These are phyloP conservation scores for Phaeosphaeria sp. DNA, from an alignment of 2,329 filamentous ascomycete species.

Conservation along the genomic window DNA sequence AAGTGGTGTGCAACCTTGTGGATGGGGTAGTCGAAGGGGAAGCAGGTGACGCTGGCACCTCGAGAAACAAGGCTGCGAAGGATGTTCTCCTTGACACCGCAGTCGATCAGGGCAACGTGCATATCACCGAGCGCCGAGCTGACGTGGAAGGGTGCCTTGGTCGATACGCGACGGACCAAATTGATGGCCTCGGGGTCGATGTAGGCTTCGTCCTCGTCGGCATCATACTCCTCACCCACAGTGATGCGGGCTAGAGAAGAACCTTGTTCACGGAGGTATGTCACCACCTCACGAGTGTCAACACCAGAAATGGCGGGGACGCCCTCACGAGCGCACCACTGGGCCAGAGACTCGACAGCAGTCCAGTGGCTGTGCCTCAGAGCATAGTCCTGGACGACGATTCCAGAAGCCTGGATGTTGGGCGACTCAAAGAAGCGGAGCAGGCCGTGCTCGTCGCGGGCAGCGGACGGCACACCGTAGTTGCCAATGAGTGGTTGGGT, in stretches of 20 bases:
- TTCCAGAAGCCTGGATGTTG: conserved; percentile 93
- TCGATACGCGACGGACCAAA: conserved; percentile 93
- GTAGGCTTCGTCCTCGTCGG: conserved; percentile 95
- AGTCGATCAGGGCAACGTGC: conserved; percentile 95
- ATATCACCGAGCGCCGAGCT: conserved; percentile 81
- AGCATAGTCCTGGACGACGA: conserved; percentile 94
- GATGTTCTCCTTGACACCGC: conserved; percentile 99
- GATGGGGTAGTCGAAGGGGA: conserved; percentile 96
- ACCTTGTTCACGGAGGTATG: conserved; percentile 92
- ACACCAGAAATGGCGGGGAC: conserved; percentile 96
- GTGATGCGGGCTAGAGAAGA: conserved; percentile 94
- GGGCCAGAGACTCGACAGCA: conserved; percentile 87
- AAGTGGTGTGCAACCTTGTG: conserved; percentile 98
- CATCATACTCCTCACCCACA: conserved; percentile 96
- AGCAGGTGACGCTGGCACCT: conserved; percentile 89
- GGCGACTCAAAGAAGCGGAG: conserved; percentile 98
- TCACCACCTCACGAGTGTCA: conserved; percentile 96
- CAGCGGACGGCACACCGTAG: conserved; percentile 90
- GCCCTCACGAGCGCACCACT: conserved; percentile 96
- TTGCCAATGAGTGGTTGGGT: conserved; percentile 98
- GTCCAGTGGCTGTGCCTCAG: conserved; percentile 98
- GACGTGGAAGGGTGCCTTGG: conserved; percentile 97
- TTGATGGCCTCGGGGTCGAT: conserved; percentile 96
- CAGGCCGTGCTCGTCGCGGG: conserved; percentile 85
- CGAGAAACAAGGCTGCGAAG: conserved; percentile 91